A percentile compares a stretch with the other conserved stretches of the same genome.
phyloP scores from a whole-genome alignment of 441 rosid genomes.

The Erodium moschatum region DNA sequence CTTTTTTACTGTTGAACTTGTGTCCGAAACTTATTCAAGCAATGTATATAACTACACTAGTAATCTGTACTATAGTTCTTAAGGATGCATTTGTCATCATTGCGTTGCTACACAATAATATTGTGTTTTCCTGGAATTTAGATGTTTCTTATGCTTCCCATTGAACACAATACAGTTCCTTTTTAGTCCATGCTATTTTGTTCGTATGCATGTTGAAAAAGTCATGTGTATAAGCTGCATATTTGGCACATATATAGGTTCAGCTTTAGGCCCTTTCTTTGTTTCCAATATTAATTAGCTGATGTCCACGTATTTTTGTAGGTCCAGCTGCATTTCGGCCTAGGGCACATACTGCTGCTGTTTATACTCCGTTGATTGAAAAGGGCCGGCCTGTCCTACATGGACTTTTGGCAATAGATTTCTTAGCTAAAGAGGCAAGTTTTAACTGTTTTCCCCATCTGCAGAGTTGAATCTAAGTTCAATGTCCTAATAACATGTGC shows the following conservation, averaged over 20 bases:
- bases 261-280: neutral
- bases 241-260: neutral
- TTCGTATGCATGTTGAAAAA: neutral
- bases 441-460: constrained; percentile 17
- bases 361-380: constrained; percentile 63
- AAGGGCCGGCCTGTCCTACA: constrained; percentile 95
- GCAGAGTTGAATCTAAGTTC: neutral
- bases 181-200: neutral
- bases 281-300: constrained; percentile 5
- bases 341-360: constrained; percentile 52
- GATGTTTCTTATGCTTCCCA: neutral
- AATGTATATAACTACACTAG: constrained; percentile 1
- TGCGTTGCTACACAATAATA: neutral
- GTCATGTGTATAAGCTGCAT: constrained; percentile 2
- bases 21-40: constrained; percentile 9
- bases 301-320: constrained; percentile 29
- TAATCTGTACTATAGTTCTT: constrained; percentile 5
- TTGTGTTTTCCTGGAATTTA: neutral
- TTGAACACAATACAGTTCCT: neutral
- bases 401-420: constrained; percentile 93
- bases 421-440: constrained; percentile 88
- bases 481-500: neutral
- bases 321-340: constrained; percentile 99
- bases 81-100: constrained; percentile 2
- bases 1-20: constrained; percentile 6